These are phyloP conservation scores for Cercospora janseana DNA, from an alignment of 2,329 filamentous ascomycete species.

Conservation along the genomic window DNA sequence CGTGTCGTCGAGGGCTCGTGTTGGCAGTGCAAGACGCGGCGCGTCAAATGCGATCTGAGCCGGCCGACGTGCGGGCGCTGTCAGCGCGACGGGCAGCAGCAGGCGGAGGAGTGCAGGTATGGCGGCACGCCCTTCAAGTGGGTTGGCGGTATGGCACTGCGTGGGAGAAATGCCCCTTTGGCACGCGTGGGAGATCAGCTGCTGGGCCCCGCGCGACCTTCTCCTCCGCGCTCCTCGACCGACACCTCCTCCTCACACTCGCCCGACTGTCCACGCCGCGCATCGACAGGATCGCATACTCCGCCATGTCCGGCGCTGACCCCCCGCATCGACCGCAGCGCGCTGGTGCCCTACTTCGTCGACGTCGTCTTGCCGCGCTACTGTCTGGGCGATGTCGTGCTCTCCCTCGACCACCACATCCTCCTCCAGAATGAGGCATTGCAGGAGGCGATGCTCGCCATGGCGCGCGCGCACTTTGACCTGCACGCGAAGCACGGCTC, in stretches of 20 bases:
- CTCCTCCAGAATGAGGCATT: constrained; percentile 15
- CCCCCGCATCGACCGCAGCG: constrained; percentile 10
- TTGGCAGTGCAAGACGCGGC: constrained; percentile 18
- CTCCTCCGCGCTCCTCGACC: neutral
- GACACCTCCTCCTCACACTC: neutral
- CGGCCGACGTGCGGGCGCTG: constrained; percentile 19
- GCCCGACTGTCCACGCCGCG: neutral
- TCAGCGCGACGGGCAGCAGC: constrained; percentile 8
- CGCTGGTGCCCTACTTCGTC: constrained; percentile 19
- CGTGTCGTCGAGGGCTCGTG: constrained; percentile 21
- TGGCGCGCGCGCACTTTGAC: constrained; percentile 21
- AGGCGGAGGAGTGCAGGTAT: constrained; percentile 21
- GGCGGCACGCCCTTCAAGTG: constrained; percentile 20
- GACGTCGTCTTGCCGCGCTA: constrained; percentile 22
- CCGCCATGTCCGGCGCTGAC: constrained; percentile 4
- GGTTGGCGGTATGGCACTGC: constrained; percentile 22
- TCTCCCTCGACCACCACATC: constrained; percentile 14
- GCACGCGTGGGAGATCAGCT: no score
- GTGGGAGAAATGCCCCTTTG: constrained; percentile 19
- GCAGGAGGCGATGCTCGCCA: constrained; percentile 17
- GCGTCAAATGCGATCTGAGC: constrained; percentile 21
- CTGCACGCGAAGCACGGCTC: constrained; percentile 17
- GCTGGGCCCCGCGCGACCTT: no score
- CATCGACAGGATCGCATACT: neutral
- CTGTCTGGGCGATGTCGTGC: constrained; percentile 15